Evolutionary conservation across 2,329 filamentous ascomycete species (phyloP), one percentile per base, ranked within the genome.

Genomic region (Dactylellina cionopaga): DNA sequence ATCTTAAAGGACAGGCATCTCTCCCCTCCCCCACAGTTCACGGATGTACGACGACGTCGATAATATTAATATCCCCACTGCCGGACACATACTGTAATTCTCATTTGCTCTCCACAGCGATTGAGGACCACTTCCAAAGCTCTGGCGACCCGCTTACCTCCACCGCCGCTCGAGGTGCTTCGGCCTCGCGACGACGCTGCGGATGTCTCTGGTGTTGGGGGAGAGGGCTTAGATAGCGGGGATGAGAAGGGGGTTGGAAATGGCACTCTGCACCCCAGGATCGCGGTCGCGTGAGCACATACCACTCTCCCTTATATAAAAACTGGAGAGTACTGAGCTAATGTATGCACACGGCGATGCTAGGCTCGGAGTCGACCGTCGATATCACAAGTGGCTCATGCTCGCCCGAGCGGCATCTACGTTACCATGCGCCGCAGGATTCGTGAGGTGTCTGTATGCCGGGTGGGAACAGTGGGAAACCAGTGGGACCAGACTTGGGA

Each of bases 381-480:
- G 84, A 74, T 94, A 90, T 89, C 89, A 93, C 79, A 83, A 90
- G 41, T 88, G 89, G 66, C 84, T 94, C 60, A 87, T 92, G 74
- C 83, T 89, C 74, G 88, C 90, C 76, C 88, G 91, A n/a, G 86
- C 90, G 22, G 81, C 90, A 74, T 92, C 89, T 70, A 87, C 90
- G 58, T 84, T 85, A 19, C 90, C 91, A 89, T 55, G 83, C 88
- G 47, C 90, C 86, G 85, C 92, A 89, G 88, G 90, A 88, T 55
- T 75, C 11, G 78, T 91, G 70, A 87, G 88, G 60, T 90, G 88
- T 76, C 85, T 86, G 13, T 84, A 91, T 54, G 75, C 65, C 1
- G 68, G 59, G 19, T 66, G 52, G 59, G 56, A 59, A 17, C 27
- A 54, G 29, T 73, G 60, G 59, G 59, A 65, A 39, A 15, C n/a